Percentiles rank a stretch among this genome's conserved stretches.
Evolutionary conservation across 2,329 filamentous ascomycete genomes (phyloP).

Genomic region (Colletotrichum chlorophyti): DNA sequence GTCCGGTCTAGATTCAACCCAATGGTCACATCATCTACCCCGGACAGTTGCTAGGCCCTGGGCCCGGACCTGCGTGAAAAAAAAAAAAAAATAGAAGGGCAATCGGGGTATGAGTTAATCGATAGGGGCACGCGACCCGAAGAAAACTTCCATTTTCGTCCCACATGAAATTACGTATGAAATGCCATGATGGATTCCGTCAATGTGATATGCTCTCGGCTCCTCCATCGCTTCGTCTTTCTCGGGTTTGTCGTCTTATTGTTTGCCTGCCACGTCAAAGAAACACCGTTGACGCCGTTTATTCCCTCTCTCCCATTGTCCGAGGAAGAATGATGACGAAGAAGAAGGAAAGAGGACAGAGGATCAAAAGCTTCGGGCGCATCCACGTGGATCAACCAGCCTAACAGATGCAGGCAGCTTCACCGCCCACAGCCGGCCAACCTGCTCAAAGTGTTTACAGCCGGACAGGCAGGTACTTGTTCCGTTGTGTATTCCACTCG

Average conservation of each 20-base stretch:
- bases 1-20: too few species aligned
- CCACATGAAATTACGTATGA: too few species aligned
- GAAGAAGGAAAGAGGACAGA: background rate
- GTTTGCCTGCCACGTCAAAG: background rate
- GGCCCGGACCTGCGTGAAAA: background rate
- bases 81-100: background rate
- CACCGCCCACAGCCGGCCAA: constrained; percentile 9
- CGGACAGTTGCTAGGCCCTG: background rate
- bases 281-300: background rate
- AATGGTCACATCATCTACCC: too few species aligned
- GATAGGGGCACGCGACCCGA: constrained; percentile 28
- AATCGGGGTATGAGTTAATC: background rate
- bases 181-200: too few species aligned
- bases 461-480: too few species aligned
- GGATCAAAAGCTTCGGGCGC: background rate
- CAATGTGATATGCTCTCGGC: too few species aligned
- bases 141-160: background rate
- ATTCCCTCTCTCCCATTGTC: background rate
- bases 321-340: background rate
- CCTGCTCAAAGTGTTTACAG: constrained; percentile 1
- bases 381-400: background rate
- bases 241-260: background rate
- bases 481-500: too few species aligned
- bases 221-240: too few species aligned
- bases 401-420: constrained; percentile 17